phyloP scores from a whole-genome alignment of 179 eudicot species.

The Carnegiea gigantea region DNA sequence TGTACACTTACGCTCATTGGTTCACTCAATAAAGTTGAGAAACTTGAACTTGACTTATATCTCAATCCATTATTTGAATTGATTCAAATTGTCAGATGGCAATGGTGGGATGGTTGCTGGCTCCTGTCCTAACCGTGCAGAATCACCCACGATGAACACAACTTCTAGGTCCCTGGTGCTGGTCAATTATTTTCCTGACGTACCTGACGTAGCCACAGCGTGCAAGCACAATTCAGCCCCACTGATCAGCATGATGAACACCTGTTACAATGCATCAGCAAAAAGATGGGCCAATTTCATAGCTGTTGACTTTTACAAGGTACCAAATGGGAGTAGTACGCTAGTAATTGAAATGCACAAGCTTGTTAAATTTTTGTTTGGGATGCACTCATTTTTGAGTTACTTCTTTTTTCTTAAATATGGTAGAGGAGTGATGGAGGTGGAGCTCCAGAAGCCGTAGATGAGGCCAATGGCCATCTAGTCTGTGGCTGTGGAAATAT shows the following conservation, averaged over 20 bases:
- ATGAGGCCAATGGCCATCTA: slow-evolving; percentile 68
- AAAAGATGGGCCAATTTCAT: slow-evolving; percentile 87
- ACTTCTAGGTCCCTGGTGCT: slow-evolving; percentile 66
- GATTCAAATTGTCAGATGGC: slow-evolving; percentile 62
- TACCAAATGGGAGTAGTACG: slow-evolving; percentile 19
- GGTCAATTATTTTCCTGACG: slow-evolving; percentile 70
- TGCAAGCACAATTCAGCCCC: slow-evolving; percentile 93
- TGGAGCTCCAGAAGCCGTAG: slow-evolving; percentile 90
- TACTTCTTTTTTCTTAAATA: slow-evolving; percentile 6
- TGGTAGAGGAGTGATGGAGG: slow-evolving; percentile 92
- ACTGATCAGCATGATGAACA: slow-evolving; percentile 58
- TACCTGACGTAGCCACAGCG: slow-evolving; percentile 57
- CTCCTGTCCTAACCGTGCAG: slow-evolving; percentile 83
- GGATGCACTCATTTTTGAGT: background rate
- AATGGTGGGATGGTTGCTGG: slow-evolving; percentile 74
- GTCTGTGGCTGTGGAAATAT: slow-evolving; percentile 70
- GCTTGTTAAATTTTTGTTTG: background rate
- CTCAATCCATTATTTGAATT: background rate
- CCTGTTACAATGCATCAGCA: slow-evolving; percentile 70
- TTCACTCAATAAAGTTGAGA: background rate
- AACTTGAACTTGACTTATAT: background rate
- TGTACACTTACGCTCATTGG: background rate
- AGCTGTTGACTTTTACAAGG: slow-evolving; percentile 94
- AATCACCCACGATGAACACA: slow-evolving; percentile 73
- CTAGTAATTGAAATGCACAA: background rate